A percentile compares a stretch with the other conserved stretches of the same genome.
phyloP scores from a whole-genome alignment of 768 basidiomycete genomes.

The Agrocybe chaxingu region DNA sequence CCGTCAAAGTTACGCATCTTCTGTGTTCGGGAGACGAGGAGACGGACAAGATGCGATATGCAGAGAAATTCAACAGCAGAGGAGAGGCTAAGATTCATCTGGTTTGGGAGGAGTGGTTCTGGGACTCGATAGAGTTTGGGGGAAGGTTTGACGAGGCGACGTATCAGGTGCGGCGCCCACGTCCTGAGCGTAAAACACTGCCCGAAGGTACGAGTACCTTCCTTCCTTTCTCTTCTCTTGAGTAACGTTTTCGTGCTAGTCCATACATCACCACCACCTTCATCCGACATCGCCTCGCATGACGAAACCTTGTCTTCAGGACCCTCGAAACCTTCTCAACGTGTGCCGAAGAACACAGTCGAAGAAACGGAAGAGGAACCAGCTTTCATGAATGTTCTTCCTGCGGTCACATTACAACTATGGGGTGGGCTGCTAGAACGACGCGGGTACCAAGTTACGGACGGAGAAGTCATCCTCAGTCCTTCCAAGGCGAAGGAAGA shows the following conservation, averaged over 20 bases:
- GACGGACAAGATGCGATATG: slow-evolving; percentile 77
- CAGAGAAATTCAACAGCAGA: slow-evolving; percentile 65
- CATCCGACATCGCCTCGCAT: slow-evolving; percentile 17
- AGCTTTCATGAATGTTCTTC: slow-evolving; percentile 54
- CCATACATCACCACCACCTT: slow-evolving; percentile 18
- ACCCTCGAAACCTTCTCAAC: slow-evolving; percentile 12
- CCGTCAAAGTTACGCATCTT: slow-evolving; percentile 81
- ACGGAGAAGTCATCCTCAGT: slow-evolving; percentile 58
- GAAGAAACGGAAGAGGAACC: slow-evolving; percentile 55
- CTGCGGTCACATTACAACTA: slow-evolving; percentile 59
- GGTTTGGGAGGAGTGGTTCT: slow-evolving; percentile 97
- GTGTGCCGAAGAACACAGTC: slow-evolving; percentile 15
- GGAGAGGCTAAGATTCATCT: slow-evolving; percentile 74
- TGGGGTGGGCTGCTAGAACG: slow-evolving; percentile 68
- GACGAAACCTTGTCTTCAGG: slow-evolving; percentile 18
- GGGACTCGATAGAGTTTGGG: slow-evolving; percentile 82
- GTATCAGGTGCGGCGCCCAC: slow-evolving; percentile 58
- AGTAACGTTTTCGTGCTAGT: slow-evolving; percentile 15
- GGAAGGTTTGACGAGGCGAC: slow-evolving; percentile 65
- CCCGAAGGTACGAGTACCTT: slow-evolving; percentile 18
- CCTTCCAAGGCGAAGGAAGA: slow-evolving; percentile 32
- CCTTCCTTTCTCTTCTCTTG: neutral
- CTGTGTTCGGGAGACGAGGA: slow-evolving; percentile 68
- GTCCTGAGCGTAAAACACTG: slow-evolving; percentile 50
- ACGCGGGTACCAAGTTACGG: slow-evolving; percentile 62